phyloP scores from a whole-genome alignment of 345 rosid genomes.

The Eucalyptus coolabah region DNA sequence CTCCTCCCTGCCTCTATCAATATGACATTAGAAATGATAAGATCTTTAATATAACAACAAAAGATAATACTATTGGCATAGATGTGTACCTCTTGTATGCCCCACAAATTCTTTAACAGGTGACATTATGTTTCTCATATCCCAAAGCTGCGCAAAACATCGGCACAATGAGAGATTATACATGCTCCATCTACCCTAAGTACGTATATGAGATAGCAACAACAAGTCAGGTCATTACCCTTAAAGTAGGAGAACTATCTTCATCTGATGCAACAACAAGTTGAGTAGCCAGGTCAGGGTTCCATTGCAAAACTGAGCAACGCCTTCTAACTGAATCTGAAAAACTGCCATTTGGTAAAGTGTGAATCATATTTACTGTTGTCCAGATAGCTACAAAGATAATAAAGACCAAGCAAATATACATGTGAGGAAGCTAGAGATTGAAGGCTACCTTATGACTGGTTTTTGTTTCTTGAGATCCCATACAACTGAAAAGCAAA shows the following conservation, averaged over 20 bases:
- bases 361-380: neutral
- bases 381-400: neutral
- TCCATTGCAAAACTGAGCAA: slow-evolving; percentile 98
- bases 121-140: slow-evolving; percentile 83
- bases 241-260: slow-evolving; percentile 67
- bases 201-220: neutral
- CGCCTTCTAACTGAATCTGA: slow-evolving; percentile 85
- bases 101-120: slow-evolving; percentile 90
- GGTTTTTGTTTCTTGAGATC: slow-evolving; percentile 97
- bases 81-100: slow-evolving; percentile 75
- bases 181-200: neutral
- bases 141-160: slow-evolving; percentile 76
- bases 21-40: neutral
- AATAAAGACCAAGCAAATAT: neutral
- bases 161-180: neutral
- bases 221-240: slow-evolving; percentile 34
- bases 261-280: slow-evolving; percentile 98
- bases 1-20: neutral
- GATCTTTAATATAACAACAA: neutral
- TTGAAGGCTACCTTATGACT: slow-evolving; percentile 49
- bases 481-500: slow-evolving; percentile 68
- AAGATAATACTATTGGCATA: neutral
- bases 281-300: slow-evolving; percentile 97
- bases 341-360: slow-evolving; percentile 35
- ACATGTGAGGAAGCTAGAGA: slow-evolving; percentile 2